A percentile compares a stretch with the other conserved stretches of the same genome.
Evolutionary conservation across 768 basidiomycete genomes (phyloP).

Genomic region (Suillus lakei): DNA sequence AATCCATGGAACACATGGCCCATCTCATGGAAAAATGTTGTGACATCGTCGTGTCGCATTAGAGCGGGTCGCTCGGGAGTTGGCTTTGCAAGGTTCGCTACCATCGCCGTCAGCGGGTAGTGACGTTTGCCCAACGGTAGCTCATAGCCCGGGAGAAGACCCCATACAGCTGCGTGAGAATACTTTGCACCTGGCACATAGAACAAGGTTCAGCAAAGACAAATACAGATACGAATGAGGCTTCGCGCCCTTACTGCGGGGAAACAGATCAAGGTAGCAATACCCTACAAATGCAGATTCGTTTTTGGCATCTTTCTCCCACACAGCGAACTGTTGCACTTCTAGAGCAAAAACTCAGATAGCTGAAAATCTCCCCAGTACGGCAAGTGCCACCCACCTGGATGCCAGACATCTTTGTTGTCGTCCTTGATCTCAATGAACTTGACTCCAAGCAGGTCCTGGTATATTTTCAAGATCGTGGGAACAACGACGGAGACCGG

Average conservation of each 20-base stretch:
- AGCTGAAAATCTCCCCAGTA: not conserved
- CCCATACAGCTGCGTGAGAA: conserved; percentile 88
- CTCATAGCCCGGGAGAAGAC: conserved; percentile 69
- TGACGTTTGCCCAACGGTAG: conserved; percentile 58
- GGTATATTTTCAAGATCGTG: conserved; percentile 82
- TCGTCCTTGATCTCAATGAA: conserved; percentile 62
- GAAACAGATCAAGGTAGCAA: conserved; percentile 89
- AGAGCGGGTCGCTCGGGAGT: conserved; percentile 81
- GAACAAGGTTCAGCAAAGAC: not conserved
- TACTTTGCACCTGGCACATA: conserved; percentile 67
- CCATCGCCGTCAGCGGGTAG: conserved; percentile 85
- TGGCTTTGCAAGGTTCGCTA: conserved; percentile 88
- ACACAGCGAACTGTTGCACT: conserved; percentile 83
- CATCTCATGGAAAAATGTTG: conserved; percentile 94
- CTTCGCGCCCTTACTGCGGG: conserved; percentile 57
- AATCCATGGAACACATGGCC: conserved; percentile 76
- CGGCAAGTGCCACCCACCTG: conserved; percentile 49
- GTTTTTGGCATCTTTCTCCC: conserved; percentile 78
- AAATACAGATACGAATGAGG: conserved; percentile 4
- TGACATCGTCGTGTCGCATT: conserved; percentile 87
- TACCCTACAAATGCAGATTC: conserved; percentile 79
- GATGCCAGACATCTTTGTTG: conserved; percentile 76
- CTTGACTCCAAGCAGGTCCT: conserved; percentile 76
- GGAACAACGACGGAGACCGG: conserved; percentile 85
- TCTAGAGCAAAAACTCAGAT: conserved; percentile 44